A percentile compares a stretch with the other conserved stretches of the same genome.
These are phyloP conservation scores for Hanseniaspora valbyensis DNA, from an alignment of 805 yeast genomes.

Conservation along the genomic window DNA sequence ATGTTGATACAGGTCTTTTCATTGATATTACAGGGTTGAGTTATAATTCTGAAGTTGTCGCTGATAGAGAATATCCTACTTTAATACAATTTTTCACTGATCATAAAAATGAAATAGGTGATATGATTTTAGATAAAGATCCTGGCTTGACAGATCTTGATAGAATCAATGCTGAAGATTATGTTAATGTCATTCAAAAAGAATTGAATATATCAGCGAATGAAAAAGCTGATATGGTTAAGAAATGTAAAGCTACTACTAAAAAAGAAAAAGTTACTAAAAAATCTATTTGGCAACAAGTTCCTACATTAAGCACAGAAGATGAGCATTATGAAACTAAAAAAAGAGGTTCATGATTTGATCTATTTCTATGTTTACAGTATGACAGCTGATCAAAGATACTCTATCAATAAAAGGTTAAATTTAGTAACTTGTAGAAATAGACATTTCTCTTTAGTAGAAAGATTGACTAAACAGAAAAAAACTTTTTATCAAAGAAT, in stretches of 20 bases:
- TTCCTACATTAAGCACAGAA: neutral
- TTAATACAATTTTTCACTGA: neutral
- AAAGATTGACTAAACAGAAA: constrained; percentile 28
- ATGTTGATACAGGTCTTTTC: constrained; percentile 56
- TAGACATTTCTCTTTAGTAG: constrained; percentile 40
- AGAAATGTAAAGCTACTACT: neutral
- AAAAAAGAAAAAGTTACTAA: constrained; percentile 7
- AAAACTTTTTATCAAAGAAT: constrained; percentile 11
- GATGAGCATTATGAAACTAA: neutral
- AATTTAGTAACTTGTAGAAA: constrained; percentile 46
- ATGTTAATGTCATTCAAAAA: neutral
- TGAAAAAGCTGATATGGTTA: neutral
- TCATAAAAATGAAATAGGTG: neutral
- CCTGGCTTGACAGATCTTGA: neutral
- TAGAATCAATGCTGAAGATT: neutral
- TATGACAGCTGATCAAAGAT: constrained; percentile 28
- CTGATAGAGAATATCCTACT: neutral
- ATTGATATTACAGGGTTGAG: constrained; percentile 64
- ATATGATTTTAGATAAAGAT: neutral
- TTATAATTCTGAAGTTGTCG: constrained; percentile 21
- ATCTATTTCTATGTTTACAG: neutral
- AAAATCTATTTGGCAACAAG: constrained; percentile 10
- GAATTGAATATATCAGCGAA: neutral
- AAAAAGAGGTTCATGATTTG: neutral
- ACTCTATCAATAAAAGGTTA: constrained; percentile 26